phyloP scores from a whole-genome alignment of 116 monocot genomes.

The Phalaenopsis hybrid region DNA sequence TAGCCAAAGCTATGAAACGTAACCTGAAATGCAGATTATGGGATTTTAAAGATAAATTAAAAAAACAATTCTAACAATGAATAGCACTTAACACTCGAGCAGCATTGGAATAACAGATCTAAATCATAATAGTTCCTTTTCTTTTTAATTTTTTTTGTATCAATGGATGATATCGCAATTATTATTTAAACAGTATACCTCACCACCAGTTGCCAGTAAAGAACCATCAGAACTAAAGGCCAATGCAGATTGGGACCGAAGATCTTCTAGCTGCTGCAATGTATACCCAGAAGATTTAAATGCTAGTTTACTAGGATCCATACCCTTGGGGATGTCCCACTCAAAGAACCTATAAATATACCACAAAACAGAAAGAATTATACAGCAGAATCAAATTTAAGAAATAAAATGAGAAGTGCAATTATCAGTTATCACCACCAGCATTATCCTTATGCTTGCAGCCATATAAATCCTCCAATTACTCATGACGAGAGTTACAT shows the following conservation, averaged over 20 bases:
- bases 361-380: background rate
- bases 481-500: background rate
- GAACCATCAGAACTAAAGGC: conserved; percentile 66
- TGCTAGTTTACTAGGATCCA: conserved; percentile 10
- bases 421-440: background rate
- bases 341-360: conserved; percentile 40
- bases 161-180: background rate
- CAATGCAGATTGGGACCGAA: conserved; percentile 52
- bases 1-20: no score
- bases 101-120: background rate
- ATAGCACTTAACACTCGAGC: no score
- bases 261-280: conserved; percentile 44
- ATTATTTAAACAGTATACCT: conserved; percentile 32
- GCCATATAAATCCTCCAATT: background rate
- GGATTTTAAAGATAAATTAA: no score
- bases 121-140: background rate
- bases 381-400: background rate
- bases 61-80: no score
- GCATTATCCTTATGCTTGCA: background rate
- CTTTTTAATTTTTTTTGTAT: background rate
- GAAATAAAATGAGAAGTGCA: background rate
- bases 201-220: conserved; percentile 63
- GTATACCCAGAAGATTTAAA: conserved; percentile 35
- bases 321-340: conserved; percentile 34
- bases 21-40: no score